Evolutionary conservation across 2,329 filamentous ascomycete genomes (phyloP).

Genomic region (Cladorrhinum sp.): DNA sequence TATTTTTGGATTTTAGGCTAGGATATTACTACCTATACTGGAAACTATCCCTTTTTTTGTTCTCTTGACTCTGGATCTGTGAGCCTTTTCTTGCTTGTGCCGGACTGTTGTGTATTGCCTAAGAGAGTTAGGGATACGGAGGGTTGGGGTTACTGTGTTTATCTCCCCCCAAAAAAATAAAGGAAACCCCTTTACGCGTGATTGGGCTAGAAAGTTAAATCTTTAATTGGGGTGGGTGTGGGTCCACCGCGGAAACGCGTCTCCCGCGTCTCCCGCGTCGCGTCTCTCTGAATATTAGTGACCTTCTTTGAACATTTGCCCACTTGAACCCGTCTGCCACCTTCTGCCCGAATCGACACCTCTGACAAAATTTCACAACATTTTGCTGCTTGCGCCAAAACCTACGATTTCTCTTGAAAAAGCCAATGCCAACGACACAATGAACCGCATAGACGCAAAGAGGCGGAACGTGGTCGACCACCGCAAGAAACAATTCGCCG

Average conservation of each 20-base stretch:
- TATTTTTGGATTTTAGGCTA: background rate
- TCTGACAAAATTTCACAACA: background rate
- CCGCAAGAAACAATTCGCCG: constrained; percentile 83
- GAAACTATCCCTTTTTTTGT: too few relatives aligned
- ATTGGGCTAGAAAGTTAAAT: background rate
- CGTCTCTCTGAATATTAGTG: background rate
- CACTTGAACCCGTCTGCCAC: background rate
- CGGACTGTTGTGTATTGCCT: too few relatives aligned
- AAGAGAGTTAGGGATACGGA: background rate
- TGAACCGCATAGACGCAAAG: constrained; percentile 65
- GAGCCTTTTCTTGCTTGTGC: too few relatives aligned
- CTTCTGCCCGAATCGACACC: background rate
- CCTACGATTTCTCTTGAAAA: too few relatives aligned
- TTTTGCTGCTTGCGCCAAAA: too few relatives aligned
- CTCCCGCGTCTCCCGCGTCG: too few relatives aligned
- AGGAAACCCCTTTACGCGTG: background rate
- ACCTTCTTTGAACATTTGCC: background rate
- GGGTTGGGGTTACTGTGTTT: background rate
- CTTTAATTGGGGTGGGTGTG: background rate
- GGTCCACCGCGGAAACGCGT: background rate
- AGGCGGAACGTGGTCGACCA: constrained; percentile 72
- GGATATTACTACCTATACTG: too few relatives aligned
- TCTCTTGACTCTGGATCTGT: too few relatives aligned
- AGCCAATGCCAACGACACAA: too few relatives aligned
- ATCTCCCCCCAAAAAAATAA: background rate